Evolutionary conservation across 2,329 filamentous ascomycete species (phyloP).

Genomic region (Penicillium sp.): DNA sequence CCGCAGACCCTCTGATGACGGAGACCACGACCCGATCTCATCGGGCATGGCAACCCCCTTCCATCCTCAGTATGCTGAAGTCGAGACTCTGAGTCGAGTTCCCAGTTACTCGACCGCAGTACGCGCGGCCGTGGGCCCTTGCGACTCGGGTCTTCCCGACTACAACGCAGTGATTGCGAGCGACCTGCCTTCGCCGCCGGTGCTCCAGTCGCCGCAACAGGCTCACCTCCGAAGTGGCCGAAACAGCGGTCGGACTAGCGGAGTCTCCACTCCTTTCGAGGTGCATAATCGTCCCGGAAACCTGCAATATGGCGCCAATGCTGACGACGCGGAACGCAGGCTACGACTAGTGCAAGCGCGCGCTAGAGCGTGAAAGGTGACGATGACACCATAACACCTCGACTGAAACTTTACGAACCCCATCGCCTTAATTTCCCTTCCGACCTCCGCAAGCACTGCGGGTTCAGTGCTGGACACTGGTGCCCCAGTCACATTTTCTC

Average conservation of each 20-base stretch:
- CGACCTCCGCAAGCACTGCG: constrained; percentile 4
- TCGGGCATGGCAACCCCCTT: constrained; percentile 44
- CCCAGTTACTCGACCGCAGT: constrained; percentile 76
- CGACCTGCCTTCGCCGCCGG: constrained; percentile 25
- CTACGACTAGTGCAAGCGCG: constrained; percentile 42
- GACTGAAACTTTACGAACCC: not conserved
- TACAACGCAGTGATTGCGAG: constrained; percentile 58
- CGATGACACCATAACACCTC: not conserved
- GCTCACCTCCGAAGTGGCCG: constrained; percentile 39
- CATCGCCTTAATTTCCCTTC: not conserved
- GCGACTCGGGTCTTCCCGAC: constrained; percentile 59
- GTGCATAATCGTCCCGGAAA: constrained; percentile 26
- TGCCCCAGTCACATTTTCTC: not conserved
- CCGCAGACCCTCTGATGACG: constrained; percentile 49
- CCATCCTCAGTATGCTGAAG: constrained; percentile 51
- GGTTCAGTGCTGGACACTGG: constrained; percentile 22
- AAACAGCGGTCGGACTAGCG: constrained; percentile 36
- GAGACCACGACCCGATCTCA: constrained; percentile 45
- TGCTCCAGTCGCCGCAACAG: constrained; percentile 39
- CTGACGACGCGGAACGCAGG: constrained; percentile 41
- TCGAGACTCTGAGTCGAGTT: constrained; percentile 68
- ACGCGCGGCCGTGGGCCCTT: constrained; percentile 59
- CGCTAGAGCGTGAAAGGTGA: constrained; percentile 28
- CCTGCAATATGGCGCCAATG: constrained; percentile 24
- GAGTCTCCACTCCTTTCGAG: constrained; percentile 30